Evolutionary conservation across 305 asterid genomes (phyloP), one percentile per base, ranked within the genome.

Genomic region (Solanum aculeatissimum): DNA sequence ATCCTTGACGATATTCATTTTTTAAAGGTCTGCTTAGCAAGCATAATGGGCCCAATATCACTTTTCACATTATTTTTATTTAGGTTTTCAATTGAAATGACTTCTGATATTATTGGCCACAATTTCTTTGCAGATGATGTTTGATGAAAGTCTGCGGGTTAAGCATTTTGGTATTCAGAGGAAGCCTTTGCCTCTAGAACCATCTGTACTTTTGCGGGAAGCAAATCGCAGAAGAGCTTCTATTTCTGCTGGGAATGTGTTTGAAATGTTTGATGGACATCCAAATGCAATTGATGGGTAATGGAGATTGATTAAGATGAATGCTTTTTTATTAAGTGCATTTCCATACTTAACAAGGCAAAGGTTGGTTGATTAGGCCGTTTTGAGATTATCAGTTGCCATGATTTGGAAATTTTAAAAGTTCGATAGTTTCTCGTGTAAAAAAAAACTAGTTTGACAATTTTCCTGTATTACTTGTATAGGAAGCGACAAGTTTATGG

Each of bases 191-290:
- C 99, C 99, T 85, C 92, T 97, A 77, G 99, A 97, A 89, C 99
- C 99, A 88, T 92, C 98, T 83, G 92, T 95, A 82, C 94, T 97
- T 86, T 89, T 97, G 89, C 95, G 98, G n/a, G 98, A 97, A 91
- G 98, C 99, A 88, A 97, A 97, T 88, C 98, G 99, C 47, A 92
- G 98, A 84, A 95, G 99, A 87, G 98, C 99, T 89, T 95, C 98
- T 85, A 97, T 97, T 88, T 97, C 99, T 25, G 98, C 95, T 89
- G 99, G 99, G 89, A 97, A 93, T 92, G 88, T 91, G 90, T 90
- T 87, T 80, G 99, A 97, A 85, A 85, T 97, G 91, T 86, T 92
- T 90, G 99, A 95, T 87, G 92, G 94, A 80, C 98, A 93, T 78
- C 84, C 93, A 87, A 91, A 83, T 87, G 81, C 91, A 81, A 60